phyloP scores from a whole-genome alignment of 225 moss, liverwort and hornwort genomes.

The Lunularia cruciata region DNA sequence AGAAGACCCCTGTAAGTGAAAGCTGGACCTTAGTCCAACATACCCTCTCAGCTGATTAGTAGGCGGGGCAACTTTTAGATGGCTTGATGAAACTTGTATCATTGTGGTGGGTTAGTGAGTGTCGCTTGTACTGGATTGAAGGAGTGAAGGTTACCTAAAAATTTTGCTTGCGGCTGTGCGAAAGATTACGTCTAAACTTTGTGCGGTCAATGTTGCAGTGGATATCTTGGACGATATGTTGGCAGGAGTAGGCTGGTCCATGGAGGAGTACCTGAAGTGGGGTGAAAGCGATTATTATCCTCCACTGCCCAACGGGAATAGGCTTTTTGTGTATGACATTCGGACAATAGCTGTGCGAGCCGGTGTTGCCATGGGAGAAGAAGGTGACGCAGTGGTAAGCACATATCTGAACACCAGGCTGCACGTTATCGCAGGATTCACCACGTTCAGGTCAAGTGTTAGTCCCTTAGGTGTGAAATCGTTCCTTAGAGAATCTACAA shows the following conservation, averaged over 20 bases:
- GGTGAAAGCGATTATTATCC: constrained; percentile 92
- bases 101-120: too few relatives aligned
- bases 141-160: too few relatives aligned
- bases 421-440: too few relatives aligned
- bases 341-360: constrained; percentile 96
- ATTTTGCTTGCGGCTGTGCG: too few relatives aligned
- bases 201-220: constrained; percentile 49
- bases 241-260: constrained; percentile 97
- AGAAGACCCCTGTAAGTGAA: constrained; percentile 76
- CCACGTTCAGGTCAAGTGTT: too few relatives aligned
- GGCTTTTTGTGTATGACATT: constrained; percentile 89
- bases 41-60: too few relatives aligned
- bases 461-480: too few relatives aligned
- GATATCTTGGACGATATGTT: constrained; percentile 98
- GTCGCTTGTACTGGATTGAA: too few relatives aligned
- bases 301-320: constrained; percentile 83
- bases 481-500: too few relatives aligned
- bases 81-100: too few relatives aligned
- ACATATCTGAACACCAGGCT: constrained; percentile 6
- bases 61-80: too few relatives aligned
- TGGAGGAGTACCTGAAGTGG: constrained; percentile 87
- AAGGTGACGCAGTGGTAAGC: constrained; percentile 93
- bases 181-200: too few relatives aligned
- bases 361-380: constrained; percentile 99
- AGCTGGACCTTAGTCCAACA: background rate